Conservation (phyloP, 768 basidiomycete species). For the Lactarius tabidus region DNA sequence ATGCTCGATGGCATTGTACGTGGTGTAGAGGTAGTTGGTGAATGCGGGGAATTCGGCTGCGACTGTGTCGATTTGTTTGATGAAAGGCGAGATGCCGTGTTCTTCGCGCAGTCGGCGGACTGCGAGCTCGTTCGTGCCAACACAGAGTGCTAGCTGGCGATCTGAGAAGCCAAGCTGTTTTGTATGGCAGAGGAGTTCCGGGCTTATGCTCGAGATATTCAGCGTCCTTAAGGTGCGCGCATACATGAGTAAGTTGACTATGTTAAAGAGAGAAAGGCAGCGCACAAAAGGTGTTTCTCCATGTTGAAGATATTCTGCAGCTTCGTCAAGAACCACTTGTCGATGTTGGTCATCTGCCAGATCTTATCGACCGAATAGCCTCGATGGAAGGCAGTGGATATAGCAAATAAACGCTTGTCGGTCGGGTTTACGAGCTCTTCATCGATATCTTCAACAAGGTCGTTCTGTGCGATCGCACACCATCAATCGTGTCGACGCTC, state of each 20-base stretch:
- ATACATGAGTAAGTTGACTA: not conserved
- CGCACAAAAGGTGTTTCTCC: conserved; percentile 73
- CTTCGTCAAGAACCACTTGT: conserved; percentile 96
- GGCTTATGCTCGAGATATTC: conserved; percentile 60
- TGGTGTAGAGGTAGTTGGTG: conserved; percentile 98
- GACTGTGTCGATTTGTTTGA: conserved; percentile 99
- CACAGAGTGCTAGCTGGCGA: conserved; percentile 74
- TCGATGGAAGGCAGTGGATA: conserved; percentile 87
- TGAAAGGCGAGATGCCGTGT: conserved; percentile 75
- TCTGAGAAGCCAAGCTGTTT: conserved; percentile 98
- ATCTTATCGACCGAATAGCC: conserved; percentile 95
- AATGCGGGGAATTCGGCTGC: conserved; percentile 98
- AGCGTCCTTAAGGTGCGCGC: conserved; percentile 43
- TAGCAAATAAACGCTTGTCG: conserved; percentile 95
- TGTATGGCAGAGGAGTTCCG: conserved; percentile 64
- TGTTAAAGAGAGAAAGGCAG: conserved; percentile 21
- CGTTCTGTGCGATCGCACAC: conserved; percentile 51
- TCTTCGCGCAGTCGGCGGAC: conserved; percentile 89
- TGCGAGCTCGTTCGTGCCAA: conserved; percentile 90
- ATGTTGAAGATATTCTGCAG: conserved; percentile 80
- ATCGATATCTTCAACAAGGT: conserved; percentile 86
- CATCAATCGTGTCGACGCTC: not conserved
- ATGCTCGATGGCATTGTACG: conserved; percentile 95
- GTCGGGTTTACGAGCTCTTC: conserved; percentile 92
- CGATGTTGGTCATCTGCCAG: conserved; percentile 97